Percentiles rank a stretch among this genome's conserved stretches.
These are phyloP conservation scores for Steccherinum ochraceum DNA, from an alignment of 768 basidiomycete genomes.

Conservation along the genomic window DNA sequence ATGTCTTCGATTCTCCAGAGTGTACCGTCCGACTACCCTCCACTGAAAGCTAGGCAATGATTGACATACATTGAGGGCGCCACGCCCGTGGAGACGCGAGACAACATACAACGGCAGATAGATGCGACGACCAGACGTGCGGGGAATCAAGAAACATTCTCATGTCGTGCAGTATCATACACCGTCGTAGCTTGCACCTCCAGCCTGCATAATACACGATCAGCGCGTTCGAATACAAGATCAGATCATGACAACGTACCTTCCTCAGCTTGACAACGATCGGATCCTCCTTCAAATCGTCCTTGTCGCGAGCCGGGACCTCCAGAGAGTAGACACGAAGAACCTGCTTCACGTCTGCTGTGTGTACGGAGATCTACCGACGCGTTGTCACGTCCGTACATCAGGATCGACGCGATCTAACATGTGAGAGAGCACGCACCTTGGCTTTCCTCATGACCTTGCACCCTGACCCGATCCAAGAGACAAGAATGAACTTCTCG, in stretches of 20 bases:
- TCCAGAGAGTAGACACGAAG: conserved; percentile 81
- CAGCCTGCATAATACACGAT: conserved; percentile 46
- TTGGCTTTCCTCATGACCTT: conserved; percentile 92
- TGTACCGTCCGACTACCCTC: no score
- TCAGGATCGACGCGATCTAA: neutral
- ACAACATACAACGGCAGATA: neutral
- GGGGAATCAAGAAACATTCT: no score
- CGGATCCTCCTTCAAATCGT: conserved; percentile 83
- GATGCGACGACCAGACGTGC: no score
- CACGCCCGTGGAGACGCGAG: neutral
- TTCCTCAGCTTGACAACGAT: conserved; percentile 79
- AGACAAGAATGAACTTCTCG: conserved; percentile 85
- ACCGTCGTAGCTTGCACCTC: conserved; percentile 86
- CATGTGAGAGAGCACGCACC: conserved; percentile 35
- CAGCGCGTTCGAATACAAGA: neutral
- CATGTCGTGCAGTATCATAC: conserved; percentile 39
- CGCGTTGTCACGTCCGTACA: neutral
- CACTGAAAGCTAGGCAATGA: no score
- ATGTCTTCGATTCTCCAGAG: no score
- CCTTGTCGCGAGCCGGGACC: conserved; percentile 75
- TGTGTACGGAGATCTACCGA: conserved; percentile 81
- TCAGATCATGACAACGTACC: conserved; percentile 38
- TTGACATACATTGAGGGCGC: no score
- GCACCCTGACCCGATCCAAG: conserved; percentile 77
- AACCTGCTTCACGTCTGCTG: conserved; percentile 80